A percentile compares a stretch with the other conserved stretches of the same genome.
phyloP scores from a whole-genome alignment of 108 stramenopile genomes.

The Ochromonas danica region DNA sequence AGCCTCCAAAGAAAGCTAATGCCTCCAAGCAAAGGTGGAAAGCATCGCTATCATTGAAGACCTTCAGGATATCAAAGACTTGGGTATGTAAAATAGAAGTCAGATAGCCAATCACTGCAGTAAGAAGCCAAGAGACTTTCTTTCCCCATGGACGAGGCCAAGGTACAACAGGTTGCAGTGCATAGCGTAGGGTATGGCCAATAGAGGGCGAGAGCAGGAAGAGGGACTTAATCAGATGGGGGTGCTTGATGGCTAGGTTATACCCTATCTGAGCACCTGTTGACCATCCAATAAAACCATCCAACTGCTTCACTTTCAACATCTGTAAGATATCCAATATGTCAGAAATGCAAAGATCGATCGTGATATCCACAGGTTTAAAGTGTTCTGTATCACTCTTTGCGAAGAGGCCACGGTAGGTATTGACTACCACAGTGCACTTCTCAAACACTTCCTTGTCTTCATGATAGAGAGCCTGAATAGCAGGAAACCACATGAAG shows the following conservation, averaged over 20 bases:
- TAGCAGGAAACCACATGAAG: constrained; percentile 30
- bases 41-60: not conserved
- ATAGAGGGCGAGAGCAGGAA: not conserved
- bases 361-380: not conserved
- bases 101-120: not conserved
- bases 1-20: constrained; percentile 11
- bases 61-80: not conserved
- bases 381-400: not conserved
- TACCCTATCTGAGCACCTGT: constrained; percentile 5
- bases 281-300: constrained; percentile 20
- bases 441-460: not conserved
- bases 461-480: not conserved
- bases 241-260: not conserved
- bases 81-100: not conserved
- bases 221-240: not conserved
- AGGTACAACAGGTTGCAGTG: not conserved
- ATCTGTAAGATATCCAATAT: not conserved
- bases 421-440: not conserved
- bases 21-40: not conserved
- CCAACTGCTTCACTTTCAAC: not conserved
- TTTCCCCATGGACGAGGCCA: not conserved
- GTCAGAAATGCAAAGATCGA: not conserved
- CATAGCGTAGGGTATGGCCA: not conserved
- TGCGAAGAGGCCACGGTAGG: not conserved
- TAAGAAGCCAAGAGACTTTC: not conserved